Percentiles rank a stretch among this genome's conserved stretches.
Evolutionary conservation across 225 moss, liverwort and hornwort species (phyloP).

Genomic region (Anthoceros angustus): DNA sequence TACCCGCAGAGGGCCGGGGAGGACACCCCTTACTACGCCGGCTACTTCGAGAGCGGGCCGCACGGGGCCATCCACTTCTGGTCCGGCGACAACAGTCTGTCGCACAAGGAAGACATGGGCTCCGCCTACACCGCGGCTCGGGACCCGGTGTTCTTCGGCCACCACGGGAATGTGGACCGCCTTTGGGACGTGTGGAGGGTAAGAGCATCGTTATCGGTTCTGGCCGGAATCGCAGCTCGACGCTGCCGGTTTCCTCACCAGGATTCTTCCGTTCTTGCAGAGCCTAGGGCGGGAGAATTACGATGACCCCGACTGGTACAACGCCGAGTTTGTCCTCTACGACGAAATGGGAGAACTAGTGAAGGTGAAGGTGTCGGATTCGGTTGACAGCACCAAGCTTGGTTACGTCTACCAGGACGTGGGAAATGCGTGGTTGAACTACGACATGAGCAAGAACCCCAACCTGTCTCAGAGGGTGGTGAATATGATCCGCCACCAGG

Average conservation of each 20-base stretch:
- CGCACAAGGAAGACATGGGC: neutral
- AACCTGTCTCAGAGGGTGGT: too few relatives aligned
- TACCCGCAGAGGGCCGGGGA: neutral
- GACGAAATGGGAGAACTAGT: neutral
- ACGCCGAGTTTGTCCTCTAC: neutral
- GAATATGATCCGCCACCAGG: too few relatives aligned
- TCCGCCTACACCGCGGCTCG: neutral
- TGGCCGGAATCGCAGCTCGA: too few relatives aligned
- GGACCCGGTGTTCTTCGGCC: conserved; percentile 2
- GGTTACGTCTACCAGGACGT: neutral
- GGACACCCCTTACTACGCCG: neutral
- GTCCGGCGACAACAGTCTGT: neutral
- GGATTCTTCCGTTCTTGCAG: neutral
- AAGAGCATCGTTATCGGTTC: too few relatives aligned
- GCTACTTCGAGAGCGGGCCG: neutral
- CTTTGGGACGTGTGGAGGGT: neutral
- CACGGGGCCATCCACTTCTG: neutral
- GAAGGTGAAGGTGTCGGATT: neutral
- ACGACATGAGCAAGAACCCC: conserved; percentile 3
- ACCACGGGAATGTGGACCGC: neutral
- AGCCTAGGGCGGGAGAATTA: neutral
- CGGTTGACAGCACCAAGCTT: neutral
- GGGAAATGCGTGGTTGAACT: neutral
- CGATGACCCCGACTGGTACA: conserved; percentile 1
- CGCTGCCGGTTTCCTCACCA: neutral